Evolutionary conservation across 2,329 filamentous ascomycete genomes (phyloP), one percentile per base, ranked within the genome.

Genomic region (Apiospora rasikravindrae): DNA sequence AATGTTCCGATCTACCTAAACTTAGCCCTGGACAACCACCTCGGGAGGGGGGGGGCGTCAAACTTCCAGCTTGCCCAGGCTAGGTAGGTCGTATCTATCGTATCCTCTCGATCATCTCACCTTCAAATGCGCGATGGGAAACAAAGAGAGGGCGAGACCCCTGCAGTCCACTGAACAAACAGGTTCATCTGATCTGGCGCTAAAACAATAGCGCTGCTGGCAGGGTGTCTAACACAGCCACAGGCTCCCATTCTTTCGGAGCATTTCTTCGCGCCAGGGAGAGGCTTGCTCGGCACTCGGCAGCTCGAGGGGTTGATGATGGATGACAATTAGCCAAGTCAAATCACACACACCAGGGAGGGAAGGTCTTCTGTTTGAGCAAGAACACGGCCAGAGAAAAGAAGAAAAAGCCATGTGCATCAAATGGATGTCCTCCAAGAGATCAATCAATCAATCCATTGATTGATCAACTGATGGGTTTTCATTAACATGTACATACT

Each of bases 111-210:
- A 29, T 57, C 47, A 61, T 37, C 51, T 49, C 45, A 47, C 6
- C 26, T 7, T 33, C 53, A 61, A 33, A 29, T 2, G 1, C 4
- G 10, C 19, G 14, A 61, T 11, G 29, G 53, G 53, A 61, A 37
- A 61, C 29, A 37, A 61, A 61, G 53, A 61, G 53, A 61, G 53
- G 53, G 53, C 29, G 53, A 29, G 29, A 61, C 29, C 53, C 53
- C 53, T 61, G 53, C 10, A 37, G 53, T 13, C 51, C 51, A 8
- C 26, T 22, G 51, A 33, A 33, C 8, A 57, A 57, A 57, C 51
- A 61, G 19, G 53, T 37, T 37, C 53, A 37, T 61, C 53, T 16
- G 53, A 61, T 61, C 53, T 37, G 53, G 29, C 53, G 53, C 53
- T 61, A 61, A 33, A 33, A 61, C 53, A 61, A 57, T 14, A 57